Evolutionary conservation across 2,329 filamentous ascomycete genomes (phyloP).

Genomic region (Drechmeria coniospora): DNA sequence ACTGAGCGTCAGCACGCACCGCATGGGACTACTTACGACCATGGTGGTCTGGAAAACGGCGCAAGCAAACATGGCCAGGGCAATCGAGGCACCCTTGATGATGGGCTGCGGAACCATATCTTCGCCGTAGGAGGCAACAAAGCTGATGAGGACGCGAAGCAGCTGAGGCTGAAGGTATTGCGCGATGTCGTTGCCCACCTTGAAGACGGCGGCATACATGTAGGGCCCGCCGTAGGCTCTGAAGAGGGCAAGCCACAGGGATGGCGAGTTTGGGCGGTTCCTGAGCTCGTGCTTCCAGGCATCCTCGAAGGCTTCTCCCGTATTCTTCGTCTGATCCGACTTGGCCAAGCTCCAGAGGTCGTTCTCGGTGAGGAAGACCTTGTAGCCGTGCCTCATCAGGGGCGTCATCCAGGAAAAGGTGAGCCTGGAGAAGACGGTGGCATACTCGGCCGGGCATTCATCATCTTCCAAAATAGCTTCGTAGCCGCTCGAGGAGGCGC

Average conservation of each 20-base stretch:
- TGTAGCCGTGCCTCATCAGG: constrained; percentile 90
- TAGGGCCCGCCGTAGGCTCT: constrained; percentile 78
- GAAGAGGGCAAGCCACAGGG: constrained; percentile 75
- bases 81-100: constrained; percentile 73
- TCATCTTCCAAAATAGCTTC: constrained; percentile 42
- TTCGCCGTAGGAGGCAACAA: constrained; percentile 61
- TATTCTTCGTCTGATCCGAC: constrained; percentile 62
- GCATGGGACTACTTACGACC: constrained; percentile 41
- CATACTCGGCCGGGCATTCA: constrained; percentile 69
- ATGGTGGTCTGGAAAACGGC: constrained; percentile 76
- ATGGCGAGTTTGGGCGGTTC: constrained; percentile 39
- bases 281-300: constrained; percentile 69
- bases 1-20: too few species aligned
- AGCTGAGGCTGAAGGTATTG: constrained; percentile 88
- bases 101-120: constrained; percentile 54
- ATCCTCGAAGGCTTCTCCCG: constrained; percentile 52
- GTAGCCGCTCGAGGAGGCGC: constrained; percentile 38
- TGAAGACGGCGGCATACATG: constrained; percentile 67
- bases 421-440: constrained; percentile 80
- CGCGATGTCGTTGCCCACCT: constrained; percentile 71
- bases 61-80: constrained; percentile 79
- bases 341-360: constrained; percentile 87
- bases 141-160: constrained; percentile 67
- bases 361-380: constrained; percentile 79
- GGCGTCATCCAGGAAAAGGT: constrained; percentile 99